A percentile compares a stretch with the other conserved stretches of the same genome.
phyloP scores from a whole-genome alignment of 495 filamentous ascomycete genomes.

The Aspergillus diversus region DNA sequence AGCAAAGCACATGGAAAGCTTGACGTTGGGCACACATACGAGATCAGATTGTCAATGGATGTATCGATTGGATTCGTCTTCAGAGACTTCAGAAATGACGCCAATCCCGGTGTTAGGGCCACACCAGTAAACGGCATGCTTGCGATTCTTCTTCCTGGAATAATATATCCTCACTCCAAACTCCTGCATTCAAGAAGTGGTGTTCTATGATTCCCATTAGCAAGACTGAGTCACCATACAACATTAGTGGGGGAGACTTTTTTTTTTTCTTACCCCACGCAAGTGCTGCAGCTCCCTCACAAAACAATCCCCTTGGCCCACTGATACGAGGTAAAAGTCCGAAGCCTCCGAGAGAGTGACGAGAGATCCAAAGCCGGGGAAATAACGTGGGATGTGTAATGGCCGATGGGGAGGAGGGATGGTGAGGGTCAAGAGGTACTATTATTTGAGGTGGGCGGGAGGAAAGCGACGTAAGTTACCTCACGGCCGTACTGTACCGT shows the following conservation, averaged over 20 bases:
- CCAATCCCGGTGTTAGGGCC: conserved; percentile 66
- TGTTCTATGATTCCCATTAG: background rate
- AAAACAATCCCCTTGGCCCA: background rate
- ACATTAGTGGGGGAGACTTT: background rate
- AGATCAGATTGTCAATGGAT: conserved; percentile 79
- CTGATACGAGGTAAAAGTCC: too few relatives aligned
- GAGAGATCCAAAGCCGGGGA: background rate
- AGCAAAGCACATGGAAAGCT: too few relatives aligned
- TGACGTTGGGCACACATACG: conserved; percentile 53
- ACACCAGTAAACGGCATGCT: conserved; percentile 54
- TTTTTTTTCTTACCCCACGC: conserved; percentile 1
- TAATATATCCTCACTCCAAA: background rate
- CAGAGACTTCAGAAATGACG: conserved; percentile 76
- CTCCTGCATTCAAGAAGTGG: background rate
- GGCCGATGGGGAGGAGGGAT: too few relatives aligned
- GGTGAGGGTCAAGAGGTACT: background rate
- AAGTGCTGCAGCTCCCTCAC: background rate
- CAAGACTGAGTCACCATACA: too few relatives aligned
- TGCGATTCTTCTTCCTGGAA: background rate
- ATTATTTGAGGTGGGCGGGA: background rate
- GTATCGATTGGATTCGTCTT: conserved; percentile 73
- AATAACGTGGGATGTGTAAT: background rate
- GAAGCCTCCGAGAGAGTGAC: too few relatives aligned
- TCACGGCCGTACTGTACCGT: too few relatives aligned
- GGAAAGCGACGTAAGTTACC: too few relatives aligned